Conservation (phyloP, 495 filamentous ascomycete genomes). For the Daldinia caldariorum region DNA sequence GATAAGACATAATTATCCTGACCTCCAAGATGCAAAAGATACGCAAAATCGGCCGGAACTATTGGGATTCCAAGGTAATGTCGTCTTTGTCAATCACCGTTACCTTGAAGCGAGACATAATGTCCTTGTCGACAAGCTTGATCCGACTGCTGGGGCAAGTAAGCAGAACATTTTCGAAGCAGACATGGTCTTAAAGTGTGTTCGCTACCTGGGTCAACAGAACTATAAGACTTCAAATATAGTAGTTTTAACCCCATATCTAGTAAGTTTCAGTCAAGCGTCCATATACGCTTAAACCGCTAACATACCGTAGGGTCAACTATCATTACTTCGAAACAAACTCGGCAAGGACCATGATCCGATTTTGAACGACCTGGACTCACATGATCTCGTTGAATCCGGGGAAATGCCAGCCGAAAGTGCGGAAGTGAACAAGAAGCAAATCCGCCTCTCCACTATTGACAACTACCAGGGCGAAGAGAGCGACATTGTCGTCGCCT, state of each 20-base stretch:
- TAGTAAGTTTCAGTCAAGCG: conserved; percentile 36
- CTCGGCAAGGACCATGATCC: conserved; percentile 66
- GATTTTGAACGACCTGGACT: conserved; percentile 75
- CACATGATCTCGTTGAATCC: conserved; percentile 70
- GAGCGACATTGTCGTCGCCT: conserved; percentile 75
- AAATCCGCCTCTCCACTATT: conserved; percentile 71
- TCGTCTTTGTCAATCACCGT: conserved; percentile 74
- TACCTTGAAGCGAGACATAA: conserved; percentile 60
- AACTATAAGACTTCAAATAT: conserved; percentile 74
- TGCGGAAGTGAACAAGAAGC: conserved; percentile 61
- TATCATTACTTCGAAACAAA: conserved; percentile 64
- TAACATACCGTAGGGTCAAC: conserved; percentile 63
- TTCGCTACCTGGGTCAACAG: conserved; percentile 79
- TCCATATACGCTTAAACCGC: background rate
- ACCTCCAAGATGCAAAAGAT: conserved; percentile 66
- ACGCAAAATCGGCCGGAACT: conserved; percentile 61
- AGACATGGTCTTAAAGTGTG: conserved; percentile 71
- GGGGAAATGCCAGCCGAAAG: conserved; percentile 67
- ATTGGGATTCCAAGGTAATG: conserved; percentile 66
- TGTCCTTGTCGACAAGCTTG: conserved; percentile 60
- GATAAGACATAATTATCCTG: conserved; percentile 72
- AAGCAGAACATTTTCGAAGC: conserved; percentile 76
- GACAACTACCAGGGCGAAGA: conserved; percentile 89
- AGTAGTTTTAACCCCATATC: conserved; percentile 79
- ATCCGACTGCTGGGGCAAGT: conserved; percentile 59